Conservation (phyloP, 306 rosid genomes). For the Crotalaria pallida region DNA sequence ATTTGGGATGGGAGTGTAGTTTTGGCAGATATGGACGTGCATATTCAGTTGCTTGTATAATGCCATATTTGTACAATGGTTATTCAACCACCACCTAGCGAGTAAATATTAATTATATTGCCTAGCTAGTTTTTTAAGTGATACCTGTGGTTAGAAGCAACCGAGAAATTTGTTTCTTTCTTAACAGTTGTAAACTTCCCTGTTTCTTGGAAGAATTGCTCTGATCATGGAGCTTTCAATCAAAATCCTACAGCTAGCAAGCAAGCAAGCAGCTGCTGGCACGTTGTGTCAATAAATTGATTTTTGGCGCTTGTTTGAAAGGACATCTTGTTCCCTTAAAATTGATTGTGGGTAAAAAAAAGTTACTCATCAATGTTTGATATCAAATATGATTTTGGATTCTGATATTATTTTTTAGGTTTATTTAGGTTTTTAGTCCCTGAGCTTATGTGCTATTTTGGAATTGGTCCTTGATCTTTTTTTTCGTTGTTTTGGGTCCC, state of each 20-base stretch:
- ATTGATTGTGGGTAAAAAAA: too few species aligned
- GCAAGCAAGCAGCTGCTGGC: background rate
- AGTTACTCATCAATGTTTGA: too few species aligned
- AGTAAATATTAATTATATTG: background rate
- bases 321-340: too few species aligned
- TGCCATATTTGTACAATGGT: background rate
- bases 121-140: background rate
- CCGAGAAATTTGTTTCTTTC: background rate
- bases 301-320: too few species aligned
- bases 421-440: too few species aligned
- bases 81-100: background rate
- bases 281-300: too few species aligned
- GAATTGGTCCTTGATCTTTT: too few species aligned
- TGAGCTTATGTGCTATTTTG: too few species aligned
- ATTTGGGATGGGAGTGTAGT: background rate
- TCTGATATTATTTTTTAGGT: too few species aligned
- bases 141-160: background rate
- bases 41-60: background rate
- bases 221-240: background rate
- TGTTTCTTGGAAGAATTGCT: background rate
- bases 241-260: background rate
- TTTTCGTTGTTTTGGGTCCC: too few species aligned
- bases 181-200: background rate
- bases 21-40: background rate
- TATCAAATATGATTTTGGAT: too few species aligned